Evolutionary conservation across 768 basidiomycete species (phyloP).

Genomic region (Kwoniella europaea): DNA sequence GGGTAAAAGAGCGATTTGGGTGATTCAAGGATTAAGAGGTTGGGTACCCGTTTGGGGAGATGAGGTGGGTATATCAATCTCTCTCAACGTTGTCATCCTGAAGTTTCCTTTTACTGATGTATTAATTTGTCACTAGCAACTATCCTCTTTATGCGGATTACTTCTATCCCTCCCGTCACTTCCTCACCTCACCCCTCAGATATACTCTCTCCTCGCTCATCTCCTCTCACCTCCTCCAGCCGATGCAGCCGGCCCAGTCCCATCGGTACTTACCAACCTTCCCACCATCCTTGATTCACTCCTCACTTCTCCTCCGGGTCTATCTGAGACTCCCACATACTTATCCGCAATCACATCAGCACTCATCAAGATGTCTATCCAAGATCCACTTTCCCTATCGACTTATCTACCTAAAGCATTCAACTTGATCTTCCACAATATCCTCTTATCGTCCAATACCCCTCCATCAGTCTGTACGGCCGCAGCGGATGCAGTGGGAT

Average conservation of each 20-base stretch:
- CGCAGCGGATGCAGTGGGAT: slow-evolving; percentile 50
- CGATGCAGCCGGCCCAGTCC: slow-evolving; percentile 32
- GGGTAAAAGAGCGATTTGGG: slow-evolving; percentile 67
- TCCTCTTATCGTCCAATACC: slow-evolving; percentile 43
- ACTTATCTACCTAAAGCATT: slow-evolving; percentile 54
- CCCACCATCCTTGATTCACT: slow-evolving; percentile 57
- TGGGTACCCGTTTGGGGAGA: slow-evolving; percentile 66
- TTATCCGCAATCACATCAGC: slow-evolving; percentile 52
- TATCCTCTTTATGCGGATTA: slow-evolving; percentile 70
- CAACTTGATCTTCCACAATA: slow-evolving; percentile 53
- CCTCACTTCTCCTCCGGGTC: slow-evolving; percentile 51
- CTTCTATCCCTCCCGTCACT: slow-evolving; percentile 83
- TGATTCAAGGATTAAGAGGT: slow-evolving; percentile 62
- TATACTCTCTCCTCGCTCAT: slow-evolving; percentile 83
- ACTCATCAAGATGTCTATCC: slow-evolving; percentile 54
- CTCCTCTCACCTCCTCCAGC: slow-evolving; percentile 64
- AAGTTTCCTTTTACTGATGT: slow-evolving; percentile 1
- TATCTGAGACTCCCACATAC: slow-evolving; percentile 54
- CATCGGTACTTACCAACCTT: slow-evolving; percentile 51
- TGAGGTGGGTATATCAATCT: slow-evolving; percentile 61
- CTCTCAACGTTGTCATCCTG: no score
- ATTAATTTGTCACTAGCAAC: slow-evolving; percentile 62
- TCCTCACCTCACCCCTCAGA: slow-evolving; percentile 83
- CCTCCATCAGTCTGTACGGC: slow-evolving; percentile 45
- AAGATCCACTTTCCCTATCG: slow-evolving; percentile 43